Evolutionary conservation across 1,284 basidiomycete genomes (phyloP).

Genomic region (Pyrrhoderma lamaoense): DNA sequence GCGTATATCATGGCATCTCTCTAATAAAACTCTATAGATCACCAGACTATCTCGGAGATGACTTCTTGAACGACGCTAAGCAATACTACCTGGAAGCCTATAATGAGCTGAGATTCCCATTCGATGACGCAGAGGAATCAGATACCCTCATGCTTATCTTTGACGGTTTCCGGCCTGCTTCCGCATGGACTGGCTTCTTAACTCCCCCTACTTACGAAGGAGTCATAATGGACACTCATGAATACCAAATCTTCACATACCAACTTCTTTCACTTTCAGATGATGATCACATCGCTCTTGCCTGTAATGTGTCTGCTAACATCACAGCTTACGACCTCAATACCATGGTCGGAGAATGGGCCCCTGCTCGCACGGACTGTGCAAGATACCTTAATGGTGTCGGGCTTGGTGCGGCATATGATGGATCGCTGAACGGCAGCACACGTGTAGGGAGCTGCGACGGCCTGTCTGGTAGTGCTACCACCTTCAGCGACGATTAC

Average conservation of each 20-base stretch:
- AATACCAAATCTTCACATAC: constrained; percentile 74
- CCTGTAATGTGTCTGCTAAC: constrained; percentile 44
- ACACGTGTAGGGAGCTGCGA: constrained; percentile 64
- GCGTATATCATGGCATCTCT: not conserved
- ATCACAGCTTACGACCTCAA: constrained; percentile 57
- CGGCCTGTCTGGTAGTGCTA: constrained; percentile 63
- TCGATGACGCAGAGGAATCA: constrained; percentile 48
- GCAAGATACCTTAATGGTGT: constrained; percentile 71
- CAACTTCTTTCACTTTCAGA: constrained; percentile 46
- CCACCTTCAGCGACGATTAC: constrained; percentile 70
- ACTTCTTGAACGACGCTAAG: constrained; percentile 46
- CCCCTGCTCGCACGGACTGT: constrained; percentile 78
- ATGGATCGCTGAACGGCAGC: constrained; percentile 64
- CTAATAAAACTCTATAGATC: constrained; percentile 43
- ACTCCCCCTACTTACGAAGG: constrained; percentile 45
- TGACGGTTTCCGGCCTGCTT: constrained; percentile 79
- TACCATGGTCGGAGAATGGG: constrained; percentile 82
- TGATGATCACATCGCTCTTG: constrained; percentile 56
- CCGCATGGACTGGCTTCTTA: constrained; percentile 69
- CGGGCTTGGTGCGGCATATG: constrained; percentile 66
- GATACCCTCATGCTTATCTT: constrained; percentile 66
- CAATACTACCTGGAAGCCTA: constrained; percentile 75
- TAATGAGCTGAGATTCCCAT: constrained; percentile 65
- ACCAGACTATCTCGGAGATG: constrained; percentile 57
- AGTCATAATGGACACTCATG: constrained; percentile 79